Evolutionary conservation across 345 rosid genomes (phyloP), one percentile per base, ranked within the genome.

Genomic region (Citrus mangshanensis): DNA sequence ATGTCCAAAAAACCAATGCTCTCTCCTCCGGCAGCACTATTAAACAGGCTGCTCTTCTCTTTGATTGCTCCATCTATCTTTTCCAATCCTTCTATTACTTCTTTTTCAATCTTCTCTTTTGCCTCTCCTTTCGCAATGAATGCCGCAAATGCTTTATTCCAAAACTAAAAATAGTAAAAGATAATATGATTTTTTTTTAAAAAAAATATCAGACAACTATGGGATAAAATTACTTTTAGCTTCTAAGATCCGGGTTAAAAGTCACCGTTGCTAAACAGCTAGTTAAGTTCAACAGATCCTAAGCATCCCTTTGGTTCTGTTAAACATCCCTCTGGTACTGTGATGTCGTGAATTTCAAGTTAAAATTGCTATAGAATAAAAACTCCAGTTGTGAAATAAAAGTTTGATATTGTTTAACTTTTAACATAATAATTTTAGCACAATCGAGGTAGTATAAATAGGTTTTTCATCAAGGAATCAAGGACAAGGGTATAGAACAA

Each of bases 1-100:
- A 88, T 70, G 72, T 88, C 87, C 76, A 80, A 13, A 66, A 75
- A 85, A 38, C 88, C 89, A 54, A 88, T 79, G 38, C 3, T 66
- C 14, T 75, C 85, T 60, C 82, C 85, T 64, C 82, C 85, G 28
- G 6, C 58, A 54, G 58, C 22, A 46, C 14, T 46, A 46, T 13
- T 46, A 54, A 54, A 54, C 58, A 80, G 81, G 54, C 75, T 78
- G 49, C 35, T 67, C 38, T 83, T 85, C 37, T 77, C 84, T 40
- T 80, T 34, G 1, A 87, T 72, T 75, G 66, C 78, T 28, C 46
- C 84, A 77, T 85, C 88, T 21, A 87, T 7, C 77, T 81, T 78
- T 38, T 78, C 79, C 49, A 87, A 7, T 10, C 27, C 84, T 49
- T 85, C 90, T 24, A 63, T 40, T 42, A 77, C 32, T 0, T 35